Evolutionary conservation across 805 yeast genomes (phyloP).

Genomic region (Ogataea parapolymorpha): DNA sequence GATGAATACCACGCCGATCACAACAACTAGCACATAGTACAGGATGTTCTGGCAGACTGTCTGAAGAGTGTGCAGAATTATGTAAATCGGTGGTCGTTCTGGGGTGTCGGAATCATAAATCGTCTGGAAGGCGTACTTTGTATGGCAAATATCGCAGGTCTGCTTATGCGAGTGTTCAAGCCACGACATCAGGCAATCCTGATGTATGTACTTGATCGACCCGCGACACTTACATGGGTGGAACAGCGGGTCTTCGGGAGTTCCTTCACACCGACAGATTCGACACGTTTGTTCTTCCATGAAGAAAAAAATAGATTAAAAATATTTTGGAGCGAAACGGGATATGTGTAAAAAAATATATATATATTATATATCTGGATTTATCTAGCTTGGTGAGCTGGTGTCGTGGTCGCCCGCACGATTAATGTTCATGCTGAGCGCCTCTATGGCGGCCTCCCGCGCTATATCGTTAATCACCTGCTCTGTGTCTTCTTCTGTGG

Average conservation of each 20-base stretch:
- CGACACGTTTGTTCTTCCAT: conserved; percentile 64
- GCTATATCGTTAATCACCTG: conserved; percentile 19
- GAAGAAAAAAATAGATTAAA: conserved; percentile 1
- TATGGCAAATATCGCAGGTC: conserved; percentile 85
- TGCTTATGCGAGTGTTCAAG: conserved; percentile 61
- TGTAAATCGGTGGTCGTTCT: conserved; percentile 48
- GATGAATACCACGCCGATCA: conserved; percentile 41
- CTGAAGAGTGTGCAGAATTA: conserved; percentile 40
- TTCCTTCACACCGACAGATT: conserved; percentile 91
- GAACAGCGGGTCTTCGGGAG: conserved; percentile 70
- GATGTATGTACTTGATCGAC: conserved; percentile 88
- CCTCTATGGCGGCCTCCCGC: conserved; percentile 22
- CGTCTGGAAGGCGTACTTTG: conserved; percentile 53
- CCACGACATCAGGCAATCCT: conserved; percentile 90
- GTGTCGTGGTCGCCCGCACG: not conserved
- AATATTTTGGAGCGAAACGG: not conserved
- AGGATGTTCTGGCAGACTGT: conserved; percentile 15
- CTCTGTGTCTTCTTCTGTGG: conserved; percentile 14
- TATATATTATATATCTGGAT: not conserved
- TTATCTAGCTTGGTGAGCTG: not conserved
- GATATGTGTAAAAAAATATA: not conserved
- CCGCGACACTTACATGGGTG: conserved; percentile 96
- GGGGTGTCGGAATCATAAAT: conserved; percentile 46
- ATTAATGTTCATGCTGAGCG: conserved; percentile 6
- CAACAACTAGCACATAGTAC: conserved; percentile 23